A percentile compares a stretch with the other conserved stretches of the same genome.
These are phyloP conservation scores for Verticillium tricorpus DNA, from an alignment of 2,329 filamentous ascomycete species.

Conservation along the genomic window DNA sequence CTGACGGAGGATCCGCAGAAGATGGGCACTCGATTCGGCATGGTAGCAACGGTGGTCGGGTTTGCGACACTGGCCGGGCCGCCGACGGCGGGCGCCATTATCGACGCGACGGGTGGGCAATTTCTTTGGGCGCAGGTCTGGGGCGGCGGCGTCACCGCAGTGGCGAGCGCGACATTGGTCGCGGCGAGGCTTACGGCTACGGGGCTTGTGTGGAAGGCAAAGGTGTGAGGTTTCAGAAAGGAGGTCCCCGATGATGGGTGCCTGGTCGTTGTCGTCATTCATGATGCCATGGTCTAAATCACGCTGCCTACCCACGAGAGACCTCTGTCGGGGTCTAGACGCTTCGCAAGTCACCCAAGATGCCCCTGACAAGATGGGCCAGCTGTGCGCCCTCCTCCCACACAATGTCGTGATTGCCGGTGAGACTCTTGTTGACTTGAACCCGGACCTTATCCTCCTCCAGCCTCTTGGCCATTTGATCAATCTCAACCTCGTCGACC, in stretches of 20 bases:
- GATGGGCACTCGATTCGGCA: conserved; percentile 41
- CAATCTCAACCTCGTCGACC: conserved; percentile 54
- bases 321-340: neutral
- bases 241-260: neutral
- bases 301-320: neutral
- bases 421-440: conserved; percentile 35
- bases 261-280: neutral
- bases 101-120: conserved; percentile 31
- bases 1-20: conserved; percentile 36
- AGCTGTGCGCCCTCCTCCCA: conserved; percentile 58
- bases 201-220: conserved; percentile 29
- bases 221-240: conserved; percentile 20
- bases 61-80: conserved; percentile 40
- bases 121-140: conserved; percentile 42
- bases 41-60: conserved; percentile 36
- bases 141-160: conserved; percentile 35
- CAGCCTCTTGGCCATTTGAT: conserved; percentile 48
- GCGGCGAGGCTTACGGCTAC: conserved; percentile 28
- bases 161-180: conserved; percentile 24
- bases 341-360: neutral
- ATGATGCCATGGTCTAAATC: neutral
- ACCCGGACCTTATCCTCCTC: conserved; percentile 28
- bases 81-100: conserved; percentile 39
- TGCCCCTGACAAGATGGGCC: conserved; percentile 37
- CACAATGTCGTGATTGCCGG: conserved; percentile 58